These are phyloP conservation scores for Eucalyptus leucophloia DNA, from an alignment of 345 rosid genomes.

Conservation along the genomic window DNA sequence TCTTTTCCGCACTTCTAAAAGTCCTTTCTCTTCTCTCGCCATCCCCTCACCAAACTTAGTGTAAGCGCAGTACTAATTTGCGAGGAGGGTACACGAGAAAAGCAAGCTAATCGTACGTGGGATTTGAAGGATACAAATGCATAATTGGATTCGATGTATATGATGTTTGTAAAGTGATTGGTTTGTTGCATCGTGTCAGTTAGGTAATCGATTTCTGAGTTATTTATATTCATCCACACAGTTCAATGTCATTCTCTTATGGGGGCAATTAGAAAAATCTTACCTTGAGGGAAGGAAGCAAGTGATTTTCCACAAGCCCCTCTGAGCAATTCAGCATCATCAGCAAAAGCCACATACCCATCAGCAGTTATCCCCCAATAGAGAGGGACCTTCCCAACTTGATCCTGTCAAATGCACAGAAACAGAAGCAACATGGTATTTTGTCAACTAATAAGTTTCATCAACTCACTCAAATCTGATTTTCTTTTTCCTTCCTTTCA, in stretches of 20 bases:
- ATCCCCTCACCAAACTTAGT: too few species aligned
- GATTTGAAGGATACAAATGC: too few species aligned
- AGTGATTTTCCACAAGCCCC: slow-evolving; percentile 96
- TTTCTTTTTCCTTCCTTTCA: not conserved
- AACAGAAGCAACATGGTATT: not conserved
- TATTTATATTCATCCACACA: not conserved
- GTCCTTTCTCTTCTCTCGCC: too few species aligned
- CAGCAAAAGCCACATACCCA: slow-evolving; percentile 80
- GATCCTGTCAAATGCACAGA: slow-evolving; percentile 38
- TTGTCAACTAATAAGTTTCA: not conserved
- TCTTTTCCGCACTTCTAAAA: too few species aligned
- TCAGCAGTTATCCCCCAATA: slow-evolving; percentile 98
- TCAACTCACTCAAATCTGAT: not conserved
- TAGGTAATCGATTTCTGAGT: not conserved
- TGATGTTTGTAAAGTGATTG: too few species aligned
- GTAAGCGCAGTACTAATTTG: too few species aligned
- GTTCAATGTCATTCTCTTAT: not conserved
- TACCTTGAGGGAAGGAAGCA: slow-evolving; percentile 89
- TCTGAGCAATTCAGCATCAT: slow-evolving; percentile 70
- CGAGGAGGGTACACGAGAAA: too few species aligned
- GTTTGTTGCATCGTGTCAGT: too few species aligned
- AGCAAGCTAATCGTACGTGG: too few species aligned
- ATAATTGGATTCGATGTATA: too few species aligned
- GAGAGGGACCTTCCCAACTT: slow-evolving; percentile 78
- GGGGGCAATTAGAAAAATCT: not conserved